Evolutionary conservation across 75 land plant genomes (phyloP).

Genomic region (Cupressus sempervirens): DNA sequence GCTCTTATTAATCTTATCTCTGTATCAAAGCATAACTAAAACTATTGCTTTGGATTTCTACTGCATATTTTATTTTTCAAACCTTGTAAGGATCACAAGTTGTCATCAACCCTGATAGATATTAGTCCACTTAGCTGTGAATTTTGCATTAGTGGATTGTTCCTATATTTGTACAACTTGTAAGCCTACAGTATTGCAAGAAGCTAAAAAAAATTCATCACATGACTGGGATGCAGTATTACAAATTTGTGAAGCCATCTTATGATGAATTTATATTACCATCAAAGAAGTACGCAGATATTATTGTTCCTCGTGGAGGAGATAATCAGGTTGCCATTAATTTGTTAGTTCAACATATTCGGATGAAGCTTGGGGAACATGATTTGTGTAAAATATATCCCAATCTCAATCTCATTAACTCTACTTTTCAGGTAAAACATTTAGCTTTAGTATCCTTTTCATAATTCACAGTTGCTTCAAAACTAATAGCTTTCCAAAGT

Average conservation of each 20-base stretch:
- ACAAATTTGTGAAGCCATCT: constrained; percentile 93
- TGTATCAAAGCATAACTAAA: neutral
- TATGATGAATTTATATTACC: constrained; percentile 96
- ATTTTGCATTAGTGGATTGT: neutral
- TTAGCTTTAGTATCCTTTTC: neutral
- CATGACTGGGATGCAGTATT: constrained; percentile 54
- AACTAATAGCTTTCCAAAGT: neutral
- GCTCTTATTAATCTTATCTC: neutral
- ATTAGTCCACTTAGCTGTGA: neutral
- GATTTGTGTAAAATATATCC: constrained; percentile 93
- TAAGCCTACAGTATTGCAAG: neutral
- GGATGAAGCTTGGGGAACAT: constrained; percentile 91
- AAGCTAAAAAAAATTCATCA: neutral
- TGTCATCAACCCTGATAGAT: neutral
- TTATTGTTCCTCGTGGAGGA: constrained; percentile 93
- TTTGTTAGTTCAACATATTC: constrained; percentile 90
- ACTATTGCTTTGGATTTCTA: neutral
- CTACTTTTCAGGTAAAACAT: constrained; percentile 73
- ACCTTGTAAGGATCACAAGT: neutral
- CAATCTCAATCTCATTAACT: constrained; percentile 86
- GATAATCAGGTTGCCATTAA: constrained; percentile 95
- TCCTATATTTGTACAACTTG: neutral
- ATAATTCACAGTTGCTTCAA: neutral
- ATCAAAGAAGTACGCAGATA: constrained; percentile 94
- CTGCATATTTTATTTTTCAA: neutral